Evolutionary conservation across 805 yeast genomes (phyloP).

Genomic region (Kuraishia ogatae): DNA sequence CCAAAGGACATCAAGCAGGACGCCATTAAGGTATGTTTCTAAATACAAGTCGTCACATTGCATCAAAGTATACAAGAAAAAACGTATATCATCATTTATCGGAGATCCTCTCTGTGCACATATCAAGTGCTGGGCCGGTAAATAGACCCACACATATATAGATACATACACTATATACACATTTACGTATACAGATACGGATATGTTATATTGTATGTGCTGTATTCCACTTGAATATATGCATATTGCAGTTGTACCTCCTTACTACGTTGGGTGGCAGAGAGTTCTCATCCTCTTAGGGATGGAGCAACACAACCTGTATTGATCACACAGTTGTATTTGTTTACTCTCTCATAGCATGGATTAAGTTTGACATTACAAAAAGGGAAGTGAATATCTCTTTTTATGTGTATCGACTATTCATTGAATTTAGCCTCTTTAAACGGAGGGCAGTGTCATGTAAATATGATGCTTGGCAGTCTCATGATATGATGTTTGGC

Average conservation of each 20-base stretch:
- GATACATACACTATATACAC: too few species aligned
- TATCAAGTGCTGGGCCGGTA: not conserved
- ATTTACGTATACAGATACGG: not conserved
- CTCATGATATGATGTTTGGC: not conserved
- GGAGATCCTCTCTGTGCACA: not conserved
- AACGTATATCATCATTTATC: too few species aligned
- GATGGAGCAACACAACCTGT: not conserved
- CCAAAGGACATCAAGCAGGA: conserved; percentile 82
- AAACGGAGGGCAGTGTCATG: too few species aligned
- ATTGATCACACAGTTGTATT: not conserved
- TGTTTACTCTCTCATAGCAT: not conserved
- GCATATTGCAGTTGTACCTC: not conserved
- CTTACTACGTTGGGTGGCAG: not conserved
- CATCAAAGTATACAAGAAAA: not conserved
- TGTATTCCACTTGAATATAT: not conserved
- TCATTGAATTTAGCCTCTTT: not conserved
- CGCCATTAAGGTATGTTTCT: conserved; percentile 74
- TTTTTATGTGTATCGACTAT: not conserved
- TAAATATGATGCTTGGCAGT: too few species aligned
- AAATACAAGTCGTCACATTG: not conserved
- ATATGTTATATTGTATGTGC: too few species aligned
- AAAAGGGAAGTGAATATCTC: not conserved
- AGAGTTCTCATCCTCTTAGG: not conserved
- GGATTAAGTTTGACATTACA: not conserved
- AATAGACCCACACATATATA: too few species aligned